Percentiles rank a stretch among this genome's conserved stretches.
Evolutionary conservation across 805 yeast species (phyloP).

Genomic region (Saccharomycopsis fibuligera): DNA sequence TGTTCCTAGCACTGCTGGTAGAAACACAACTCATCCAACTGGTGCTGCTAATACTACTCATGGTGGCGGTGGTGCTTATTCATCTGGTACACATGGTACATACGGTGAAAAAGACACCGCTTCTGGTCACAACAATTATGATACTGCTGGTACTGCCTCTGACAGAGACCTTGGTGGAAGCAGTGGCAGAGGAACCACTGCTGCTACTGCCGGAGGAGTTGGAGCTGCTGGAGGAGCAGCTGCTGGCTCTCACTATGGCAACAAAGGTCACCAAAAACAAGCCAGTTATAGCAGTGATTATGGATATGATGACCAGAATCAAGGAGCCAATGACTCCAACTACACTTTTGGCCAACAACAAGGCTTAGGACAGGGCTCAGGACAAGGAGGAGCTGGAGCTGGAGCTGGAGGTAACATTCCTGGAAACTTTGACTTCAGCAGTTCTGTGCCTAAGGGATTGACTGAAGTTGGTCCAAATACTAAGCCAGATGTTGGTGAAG

Average conservation of each 20-base stretch:
- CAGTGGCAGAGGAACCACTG: too few relatives aligned
- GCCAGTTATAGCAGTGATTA: too few relatives aligned
- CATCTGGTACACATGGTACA: too few relatives aligned
- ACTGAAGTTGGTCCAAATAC: neutral
- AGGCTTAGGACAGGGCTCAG: too few relatives aligned
- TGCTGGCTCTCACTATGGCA: neutral
- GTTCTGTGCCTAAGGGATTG: slow-evolving; percentile 3
- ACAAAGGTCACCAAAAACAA: neutral
- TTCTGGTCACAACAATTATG: too few relatives aligned
- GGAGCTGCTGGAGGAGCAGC: neutral
- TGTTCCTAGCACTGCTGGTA: neutral
- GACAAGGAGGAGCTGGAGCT: neutral
- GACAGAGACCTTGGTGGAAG: too few relatives aligned
- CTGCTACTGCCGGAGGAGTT: neutral
- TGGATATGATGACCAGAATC: too few relatives aligned
- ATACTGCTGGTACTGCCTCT: too few relatives aligned
- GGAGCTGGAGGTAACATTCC: neutral
- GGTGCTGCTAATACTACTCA: neutral
- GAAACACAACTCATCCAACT: neutral
- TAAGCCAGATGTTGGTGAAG: slow-evolving; percentile 2
- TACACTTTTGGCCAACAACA: neutral
- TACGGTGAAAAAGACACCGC: too few relatives aligned
- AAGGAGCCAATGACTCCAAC: neutral
- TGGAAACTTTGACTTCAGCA: neutral
- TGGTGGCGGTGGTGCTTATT: neutral